Conservation (phyloP, 2,329 filamentous ascomycete species). For the Laburnicola sp. region DNA sequence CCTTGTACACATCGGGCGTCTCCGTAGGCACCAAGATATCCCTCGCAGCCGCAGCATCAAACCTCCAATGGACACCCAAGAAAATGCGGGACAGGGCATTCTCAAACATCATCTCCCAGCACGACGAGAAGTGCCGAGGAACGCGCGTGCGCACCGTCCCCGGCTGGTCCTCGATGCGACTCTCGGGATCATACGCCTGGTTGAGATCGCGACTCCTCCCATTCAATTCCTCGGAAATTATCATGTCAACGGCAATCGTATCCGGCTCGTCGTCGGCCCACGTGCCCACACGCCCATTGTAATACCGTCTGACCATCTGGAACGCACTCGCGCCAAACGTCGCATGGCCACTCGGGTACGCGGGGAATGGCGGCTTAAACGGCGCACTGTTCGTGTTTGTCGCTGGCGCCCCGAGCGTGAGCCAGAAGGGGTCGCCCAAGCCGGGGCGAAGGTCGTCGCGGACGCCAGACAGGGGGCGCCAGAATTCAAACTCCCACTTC, state of each 20-base stretch:
- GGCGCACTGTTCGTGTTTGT: constrained; percentile 28
- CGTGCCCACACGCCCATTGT: constrained; percentile 24
- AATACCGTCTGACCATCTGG: constrained; percentile 29
- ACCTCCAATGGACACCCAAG: constrained; percentile 35
- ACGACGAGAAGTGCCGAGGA: constrained; percentile 19
- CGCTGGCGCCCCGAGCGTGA: no score
- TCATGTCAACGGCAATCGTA: constrained; percentile 25
- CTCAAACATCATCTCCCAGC: constrained; percentile 35
- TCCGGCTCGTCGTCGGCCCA: constrained; percentile 26
- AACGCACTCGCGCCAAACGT: constrained; percentile 30
- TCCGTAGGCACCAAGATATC: constrained; percentile 21
- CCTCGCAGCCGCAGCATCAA: constrained; percentile 29
- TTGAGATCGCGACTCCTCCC: constrained; percentile 30
- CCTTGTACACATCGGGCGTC: constrained; percentile 14
- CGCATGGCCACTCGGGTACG: constrained; percentile 33
- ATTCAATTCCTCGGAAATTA: constrained; percentile 32
- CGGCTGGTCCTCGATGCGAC: constrained; percentile 26
- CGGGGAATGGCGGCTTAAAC: constrained; percentile 34
- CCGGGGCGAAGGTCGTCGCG: no score
- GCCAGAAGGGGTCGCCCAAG: no score
- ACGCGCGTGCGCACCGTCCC: constrained; percentile 31
- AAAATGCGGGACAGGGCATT: constrained; percentile 33
- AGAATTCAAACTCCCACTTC: no score
- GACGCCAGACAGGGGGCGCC: no score
- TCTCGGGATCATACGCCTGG: constrained; percentile 25